A percentile compares a stretch with the other conserved stretches of the same genome.
These are phyloP conservation scores for Pelagophyceae sp. DNA, from an alignment of 352 stramenopile genomes.

Conservation along the genomic window DNA sequence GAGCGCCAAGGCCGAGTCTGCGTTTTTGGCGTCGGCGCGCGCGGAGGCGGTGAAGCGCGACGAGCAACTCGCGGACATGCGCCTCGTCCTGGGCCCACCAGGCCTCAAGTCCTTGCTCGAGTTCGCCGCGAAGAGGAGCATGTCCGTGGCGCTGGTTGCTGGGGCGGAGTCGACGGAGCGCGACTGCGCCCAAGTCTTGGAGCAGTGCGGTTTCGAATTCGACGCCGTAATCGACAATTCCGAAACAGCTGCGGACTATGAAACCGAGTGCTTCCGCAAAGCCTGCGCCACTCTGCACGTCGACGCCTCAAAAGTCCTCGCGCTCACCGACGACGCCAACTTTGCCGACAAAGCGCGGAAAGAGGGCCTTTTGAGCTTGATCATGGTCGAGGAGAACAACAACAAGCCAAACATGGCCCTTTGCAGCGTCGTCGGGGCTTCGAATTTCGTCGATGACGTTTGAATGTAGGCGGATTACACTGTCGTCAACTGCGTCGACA, in stretches of 20 bases:
- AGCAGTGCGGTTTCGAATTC: background rate
- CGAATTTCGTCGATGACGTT: too few species aligned
- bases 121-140: background rate
- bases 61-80: background rate
- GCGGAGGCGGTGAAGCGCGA: background rate
- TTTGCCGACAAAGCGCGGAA: background rate
- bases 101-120: background rate
- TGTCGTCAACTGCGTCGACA: background rate
- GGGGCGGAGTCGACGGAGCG: background rate
- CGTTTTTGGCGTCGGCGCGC: background rate
- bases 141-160: slow-evolving; percentile 1
- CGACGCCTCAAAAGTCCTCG: background rate
- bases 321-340: background rate
- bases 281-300: background rate
- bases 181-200: background rate
- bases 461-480: background rate
- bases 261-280: background rate
- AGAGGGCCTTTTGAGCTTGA: background rate
- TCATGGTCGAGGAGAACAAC: background rate
- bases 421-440: background rate
- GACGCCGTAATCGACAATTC: slow-evolving; percentile 1
- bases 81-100: background rate
- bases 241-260: background rate
- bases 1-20: background rate
- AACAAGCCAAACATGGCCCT: background rate